Percentiles rank a stretch among this genome's conserved stretches.
Evolutionary conservation across 768 basidiomycete species (phyloP).

Genomic region (Russula earlei): DNA sequence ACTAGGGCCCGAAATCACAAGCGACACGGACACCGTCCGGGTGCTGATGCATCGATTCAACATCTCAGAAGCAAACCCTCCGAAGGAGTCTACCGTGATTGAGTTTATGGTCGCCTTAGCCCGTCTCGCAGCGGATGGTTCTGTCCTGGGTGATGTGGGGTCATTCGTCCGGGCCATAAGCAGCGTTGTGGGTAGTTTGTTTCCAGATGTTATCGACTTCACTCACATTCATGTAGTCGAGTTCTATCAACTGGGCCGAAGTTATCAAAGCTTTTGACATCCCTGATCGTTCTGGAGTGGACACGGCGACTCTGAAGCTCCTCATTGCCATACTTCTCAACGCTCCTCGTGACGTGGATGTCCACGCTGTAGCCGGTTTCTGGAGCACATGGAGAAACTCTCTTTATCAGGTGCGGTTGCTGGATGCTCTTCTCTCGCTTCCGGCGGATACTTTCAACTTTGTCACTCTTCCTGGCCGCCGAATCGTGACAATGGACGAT

Average conservation of each 20-base stretch:
- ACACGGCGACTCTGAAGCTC: slow-evolving; percentile 82
- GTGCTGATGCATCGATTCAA: slow-evolving; percentile 67
- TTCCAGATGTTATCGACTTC: slow-evolving; percentile 9
- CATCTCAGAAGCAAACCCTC: slow-evolving; percentile 61
- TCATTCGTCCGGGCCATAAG: slow-evolving; percentile 62
- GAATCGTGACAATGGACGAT: slow-evolving; percentile 84
- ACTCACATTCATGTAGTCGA: slow-evolving; percentile 37
- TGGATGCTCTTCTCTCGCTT: slow-evolving; percentile 82
- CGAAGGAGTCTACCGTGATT: slow-evolving; percentile 57
- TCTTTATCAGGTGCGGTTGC: slow-evolving; percentile 73
- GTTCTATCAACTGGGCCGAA: slow-evolving; percentile 65
- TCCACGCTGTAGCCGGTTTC: slow-evolving; percentile 76
- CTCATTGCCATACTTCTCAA: slow-evolving; percentile 82
- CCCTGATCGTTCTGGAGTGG: slow-evolving; percentile 73
- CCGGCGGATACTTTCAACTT: slow-evolving; percentile 91
- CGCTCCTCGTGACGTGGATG: slow-evolving; percentile 64
- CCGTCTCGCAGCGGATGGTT: slow-evolving; percentile 63
- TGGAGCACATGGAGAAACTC: slow-evolving; percentile 84
- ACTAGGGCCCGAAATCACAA: slow-evolving; percentile 71
- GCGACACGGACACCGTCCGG: slow-evolving; percentile 59
- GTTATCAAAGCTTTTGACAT: slow-evolving; percentile 84
- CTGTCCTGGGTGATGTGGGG: slow-evolving; percentile 62
- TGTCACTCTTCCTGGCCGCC: slow-evolving; percentile 71
- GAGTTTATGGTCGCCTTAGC: slow-evolving; percentile 64
- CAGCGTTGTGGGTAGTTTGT: slow-evolving; percentile 51